Evolutionary conservation across 2,329 filamentous ascomycete genomes (phyloP).

Genomic region (Verticillium longisporum): DNA sequence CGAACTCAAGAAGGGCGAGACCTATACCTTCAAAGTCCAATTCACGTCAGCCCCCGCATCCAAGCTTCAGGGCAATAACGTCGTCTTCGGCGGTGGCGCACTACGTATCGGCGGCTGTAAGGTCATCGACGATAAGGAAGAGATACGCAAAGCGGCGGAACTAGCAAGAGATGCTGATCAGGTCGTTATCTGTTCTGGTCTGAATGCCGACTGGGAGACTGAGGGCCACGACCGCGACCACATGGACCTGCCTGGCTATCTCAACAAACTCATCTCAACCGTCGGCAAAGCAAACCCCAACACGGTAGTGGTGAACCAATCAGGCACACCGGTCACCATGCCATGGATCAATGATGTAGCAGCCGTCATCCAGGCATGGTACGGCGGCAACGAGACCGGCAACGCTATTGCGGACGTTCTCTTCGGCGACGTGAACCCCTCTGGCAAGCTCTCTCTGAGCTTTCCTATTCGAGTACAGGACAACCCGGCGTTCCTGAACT

Average conservation of each 20-base stretch:
- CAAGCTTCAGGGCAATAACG: constrained; percentile 42
- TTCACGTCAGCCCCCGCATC: constrained; percentile 54
- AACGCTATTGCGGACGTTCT: constrained; percentile 67
- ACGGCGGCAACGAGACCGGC: constrained; percentile 68
- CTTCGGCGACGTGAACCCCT: constrained; percentile 61
- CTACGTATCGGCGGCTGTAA: constrained; percentile 56
- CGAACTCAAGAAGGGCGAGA: constrained; percentile 49
- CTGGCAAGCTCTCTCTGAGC: constrained; percentile 66
- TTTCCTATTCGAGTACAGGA: constrained; percentile 58
- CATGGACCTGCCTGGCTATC: constrained; percentile 62
- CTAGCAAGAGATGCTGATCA: constrained; percentile 66
- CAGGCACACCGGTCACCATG: constrained; percentile 62
- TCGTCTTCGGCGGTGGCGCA: constrained; percentile 50
- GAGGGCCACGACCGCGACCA: constrained; percentile 68
- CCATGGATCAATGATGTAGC: constrained; percentile 48
- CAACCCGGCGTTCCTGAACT: constrained; percentile 67
- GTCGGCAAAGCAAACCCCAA: constrained; percentile 59
- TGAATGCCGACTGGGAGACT: constrained; percentile 69
- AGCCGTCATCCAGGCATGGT: constrained; percentile 68
- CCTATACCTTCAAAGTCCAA: constrained; percentile 52
- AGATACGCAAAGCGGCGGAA: constrained; percentile 59
- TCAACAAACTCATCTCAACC: constrained; percentile 59
- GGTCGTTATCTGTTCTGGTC: constrained; percentile 69
- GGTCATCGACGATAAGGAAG: constrained; percentile 47
- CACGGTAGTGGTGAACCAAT: constrained; percentile 63